Percentiles rank a stretch among this genome's conserved stretches.
Evolutionary conservation across 108 stramenopile genomes (phyloP).

Genomic region (Bacterosira constricta): DNA sequence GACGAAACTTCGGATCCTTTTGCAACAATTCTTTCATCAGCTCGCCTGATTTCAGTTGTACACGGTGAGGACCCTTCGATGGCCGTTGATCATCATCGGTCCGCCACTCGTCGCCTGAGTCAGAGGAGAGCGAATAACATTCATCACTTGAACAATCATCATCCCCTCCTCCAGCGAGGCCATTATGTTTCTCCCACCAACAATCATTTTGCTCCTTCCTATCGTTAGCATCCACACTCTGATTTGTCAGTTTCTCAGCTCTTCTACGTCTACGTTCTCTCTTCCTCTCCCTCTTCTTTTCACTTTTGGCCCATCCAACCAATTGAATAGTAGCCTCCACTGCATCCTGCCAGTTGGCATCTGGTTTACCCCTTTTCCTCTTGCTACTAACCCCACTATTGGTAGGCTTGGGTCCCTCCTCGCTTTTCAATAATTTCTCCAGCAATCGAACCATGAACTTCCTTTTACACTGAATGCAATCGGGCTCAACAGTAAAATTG

Average conservation of each 20-base stretch:
- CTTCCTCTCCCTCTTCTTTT: constrained; percentile 17
- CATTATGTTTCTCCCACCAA: constrained; percentile 13
- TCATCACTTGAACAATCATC: constrained; percentile 40
- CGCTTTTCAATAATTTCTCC: constrained; percentile 5
- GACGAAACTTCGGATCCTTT: constrained; percentile 32
- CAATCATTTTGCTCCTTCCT: not conserved
- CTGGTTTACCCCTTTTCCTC: constrained; percentile 12
- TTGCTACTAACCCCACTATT: not conserved
- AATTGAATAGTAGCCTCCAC: constrained; percentile 39
- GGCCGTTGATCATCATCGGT: not conserved
- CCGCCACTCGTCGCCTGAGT: constrained; percentile 3
- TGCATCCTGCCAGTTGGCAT: constrained; percentile 31
- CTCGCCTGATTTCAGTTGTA: constrained; percentile 12
- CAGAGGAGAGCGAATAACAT: constrained; percentile 41
- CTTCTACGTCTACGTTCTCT: not conserved
- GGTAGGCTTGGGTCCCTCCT: not conserved
- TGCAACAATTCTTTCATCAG: constrained; percentile 18
- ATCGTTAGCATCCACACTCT: not conserved
- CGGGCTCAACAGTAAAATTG: constrained; percentile 14
- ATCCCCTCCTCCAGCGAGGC: not conserved
- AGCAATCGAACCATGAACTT: constrained; percentile 30
- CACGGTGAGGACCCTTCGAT: constrained; percentile 12
- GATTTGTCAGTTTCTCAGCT: not conserved
- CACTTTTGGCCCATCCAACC: constrained; percentile 44
- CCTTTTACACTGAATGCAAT: constrained; percentile 32